Base-by-base conservation (phyloP, 352 stramenopile genomes). In the Achlya hypogyna region DNA sequence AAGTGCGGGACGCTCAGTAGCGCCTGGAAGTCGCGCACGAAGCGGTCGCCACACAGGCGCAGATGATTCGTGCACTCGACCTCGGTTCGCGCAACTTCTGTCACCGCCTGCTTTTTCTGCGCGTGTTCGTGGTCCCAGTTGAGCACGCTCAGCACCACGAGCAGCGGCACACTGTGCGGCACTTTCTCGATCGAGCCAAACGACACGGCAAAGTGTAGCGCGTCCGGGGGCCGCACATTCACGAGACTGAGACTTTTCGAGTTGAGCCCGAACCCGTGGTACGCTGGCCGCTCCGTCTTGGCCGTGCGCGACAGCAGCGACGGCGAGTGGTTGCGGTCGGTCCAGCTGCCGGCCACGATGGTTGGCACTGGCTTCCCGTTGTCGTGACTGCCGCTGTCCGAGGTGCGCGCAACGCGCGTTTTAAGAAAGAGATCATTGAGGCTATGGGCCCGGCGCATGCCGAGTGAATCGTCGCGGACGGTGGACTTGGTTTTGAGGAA, bases 101-200 rank as follows among this genome's bases (percentile, higher is more conserved):
- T 43, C 60, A 34, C 23, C 2, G 25, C 25, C 31, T 56, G 25
- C 31, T 56, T 56, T n/a, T 56, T 56, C 12, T n/a, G 38, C 20
- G 25, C 22, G 2, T 12, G 12, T 20, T 25, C 74, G 1, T 73
- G 72, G 49, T 85, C 72, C 14, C 76, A 82, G 28, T 85, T 73
- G 2, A 70, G 58, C 28, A 89, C 79, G 16, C 63, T 77, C 12
- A 79, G 88, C 42, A 91, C 65, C 40, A 90, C 82, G 12, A 95
- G 75, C 18, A 93, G 42, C 78, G 91, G 22, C 22, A 49, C 60
- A 16, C 29, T 89, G 31, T 90, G 77, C n/a, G 75, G 72, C 12
- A 78, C 66, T 51, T 92, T 80, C 65, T 91, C 82, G 20, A 88
- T 88, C 59, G 78, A 87, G 0, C 84, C 82, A 27, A 95, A 78